Percentiles rank a stretch among this genome's conserved stretches.
Evolutionary conservation across 768 basidiomycete genomes (phyloP).

Genomic region (Tricholoma flavovirens): DNA sequence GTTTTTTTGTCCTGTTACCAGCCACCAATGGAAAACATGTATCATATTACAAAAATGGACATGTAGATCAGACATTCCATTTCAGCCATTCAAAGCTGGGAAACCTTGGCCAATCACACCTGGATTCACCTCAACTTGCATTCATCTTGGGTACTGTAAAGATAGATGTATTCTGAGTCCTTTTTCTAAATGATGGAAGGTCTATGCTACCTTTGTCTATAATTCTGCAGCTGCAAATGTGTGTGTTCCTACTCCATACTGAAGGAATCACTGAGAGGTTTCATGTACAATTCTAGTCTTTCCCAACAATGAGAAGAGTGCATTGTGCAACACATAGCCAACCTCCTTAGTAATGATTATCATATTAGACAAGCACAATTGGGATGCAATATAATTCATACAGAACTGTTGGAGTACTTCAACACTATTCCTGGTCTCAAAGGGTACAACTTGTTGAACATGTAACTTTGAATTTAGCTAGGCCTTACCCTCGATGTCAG

Average conservation of each 20-base stretch:
- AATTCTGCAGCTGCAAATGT: conserved; percentile 37
- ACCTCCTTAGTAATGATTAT: conserved; percentile 88
- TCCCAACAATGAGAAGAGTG: conserved; percentile 84
- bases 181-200: conserved; percentile 33
- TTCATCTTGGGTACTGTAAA: conserved; percentile 69
- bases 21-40: too few species aligned
- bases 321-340: conserved; percentile 84
- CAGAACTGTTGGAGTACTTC: conserved; percentile 25
- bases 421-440: too few species aligned
- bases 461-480: too few species aligned
- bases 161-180: conserved; percentile 37
- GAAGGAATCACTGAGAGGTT: too few species aligned
- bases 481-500: too few species aligned
- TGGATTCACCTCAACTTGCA: conserved; percentile 93
- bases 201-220: conserved; percentile 27
- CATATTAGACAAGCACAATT: conserved; percentile 84
- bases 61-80: conserved; percentile 76
- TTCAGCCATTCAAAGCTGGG: conserved; percentile 93
- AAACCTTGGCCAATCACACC: conserved; percentile 82
- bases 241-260: conserved; percentile 68
- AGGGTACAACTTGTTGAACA: too few species aligned
- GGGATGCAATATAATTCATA: conserved; percentile 90
- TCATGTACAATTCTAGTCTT: too few species aligned
- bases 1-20: too few species aligned
- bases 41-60: too few species aligned